phyloP scores from a whole-genome alignment of 305 asterid genomes.

The Solanum hybrid region DNA sequence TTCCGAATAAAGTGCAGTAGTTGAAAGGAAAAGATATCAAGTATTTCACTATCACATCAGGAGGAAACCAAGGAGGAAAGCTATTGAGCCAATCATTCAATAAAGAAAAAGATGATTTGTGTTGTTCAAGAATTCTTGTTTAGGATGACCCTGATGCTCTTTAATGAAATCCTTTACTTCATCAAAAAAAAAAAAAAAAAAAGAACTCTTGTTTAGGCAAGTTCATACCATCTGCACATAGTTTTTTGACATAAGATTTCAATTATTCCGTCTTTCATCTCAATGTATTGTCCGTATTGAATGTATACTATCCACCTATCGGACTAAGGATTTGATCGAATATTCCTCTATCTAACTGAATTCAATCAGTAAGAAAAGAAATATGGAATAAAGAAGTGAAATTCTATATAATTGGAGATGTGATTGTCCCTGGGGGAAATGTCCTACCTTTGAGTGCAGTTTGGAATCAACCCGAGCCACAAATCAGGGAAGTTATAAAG shows the following conservation, averaged over 20 bases:
- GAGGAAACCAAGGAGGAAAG: background rate
- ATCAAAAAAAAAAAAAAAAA: background rate
- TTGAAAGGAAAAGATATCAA: background rate
- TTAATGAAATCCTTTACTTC: background rate
- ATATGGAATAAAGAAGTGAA: background rate
- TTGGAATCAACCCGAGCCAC: background rate
- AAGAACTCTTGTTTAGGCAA: background rate
- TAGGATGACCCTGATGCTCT: background rate
- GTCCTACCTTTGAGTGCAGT: background rate
- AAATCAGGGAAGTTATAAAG: background rate
- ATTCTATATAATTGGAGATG: background rate
- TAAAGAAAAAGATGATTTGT: background rate
- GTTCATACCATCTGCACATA: background rate
- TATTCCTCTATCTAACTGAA: background rate
- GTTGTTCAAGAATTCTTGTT: background rate
- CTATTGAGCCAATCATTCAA: background rate
- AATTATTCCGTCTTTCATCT: background rate
- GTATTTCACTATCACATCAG: background rate
- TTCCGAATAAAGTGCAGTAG: background rate
- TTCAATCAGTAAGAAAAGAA: background rate
- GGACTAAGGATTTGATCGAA: background rate
- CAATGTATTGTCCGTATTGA: background rate
- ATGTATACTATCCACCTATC: background rate
- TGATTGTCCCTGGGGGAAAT: background rate
- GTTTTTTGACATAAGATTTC: background rate